A percentile compares a stretch with the other conserved stretches of the same genome.
These are phyloP conservation scores for Kluyveromyces sp. DNA, from an alignment of 1,139 yeast species.

Conservation along the genomic window DNA sequence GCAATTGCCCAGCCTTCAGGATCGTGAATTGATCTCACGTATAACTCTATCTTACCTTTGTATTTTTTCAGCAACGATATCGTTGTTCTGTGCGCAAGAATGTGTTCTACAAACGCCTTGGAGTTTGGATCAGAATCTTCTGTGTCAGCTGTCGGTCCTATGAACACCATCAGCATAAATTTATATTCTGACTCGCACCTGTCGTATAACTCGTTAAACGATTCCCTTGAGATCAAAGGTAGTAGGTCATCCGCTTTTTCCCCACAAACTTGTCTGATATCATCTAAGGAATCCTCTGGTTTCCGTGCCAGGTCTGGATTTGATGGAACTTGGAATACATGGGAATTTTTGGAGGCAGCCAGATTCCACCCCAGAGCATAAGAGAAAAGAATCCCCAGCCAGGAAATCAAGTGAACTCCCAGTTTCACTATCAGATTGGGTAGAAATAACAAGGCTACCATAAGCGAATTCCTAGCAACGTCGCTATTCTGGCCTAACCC, in stretches of 20 bases:
- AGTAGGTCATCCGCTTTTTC: constrained; percentile 8
- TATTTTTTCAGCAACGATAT: constrained; percentile 20
- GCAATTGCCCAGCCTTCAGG: constrained; percentile 33
- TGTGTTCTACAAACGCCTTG: constrained; percentile 23
- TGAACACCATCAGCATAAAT: constrained; percentile 28
- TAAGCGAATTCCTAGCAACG: constrained; percentile 13
- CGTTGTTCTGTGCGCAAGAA: constrained; percentile 26
- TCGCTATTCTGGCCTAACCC: constrained; percentile 17
- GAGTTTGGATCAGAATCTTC: constrained; percentile 23
- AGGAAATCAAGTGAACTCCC: constrained; percentile 17
- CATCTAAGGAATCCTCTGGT: constrained; percentile 4
- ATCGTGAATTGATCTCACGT: constrained; percentile 30
- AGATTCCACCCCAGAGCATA: constrained; percentile 18
- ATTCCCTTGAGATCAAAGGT: constrained; percentile 4
- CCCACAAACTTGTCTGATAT: constrained; percentile 7
- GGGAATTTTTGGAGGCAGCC: constrained; percentile 6
- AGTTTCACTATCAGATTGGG: constrained; percentile 23
- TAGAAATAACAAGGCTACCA: constrained; percentile 21
- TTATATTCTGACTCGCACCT: constrained; percentile 29
- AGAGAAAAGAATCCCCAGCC: constrained; percentile 20
- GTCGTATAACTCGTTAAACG: constrained; percentile 31
- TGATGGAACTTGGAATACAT: constrained; percentile 17
- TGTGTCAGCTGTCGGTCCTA: constrained; percentile 22
- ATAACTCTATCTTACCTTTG: constrained; percentile 27
- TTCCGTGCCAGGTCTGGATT: constrained; percentile 11